Conservation (phyloP, 805 yeast genomes). For the Kodamaea kaohsiungensis region DNA sequence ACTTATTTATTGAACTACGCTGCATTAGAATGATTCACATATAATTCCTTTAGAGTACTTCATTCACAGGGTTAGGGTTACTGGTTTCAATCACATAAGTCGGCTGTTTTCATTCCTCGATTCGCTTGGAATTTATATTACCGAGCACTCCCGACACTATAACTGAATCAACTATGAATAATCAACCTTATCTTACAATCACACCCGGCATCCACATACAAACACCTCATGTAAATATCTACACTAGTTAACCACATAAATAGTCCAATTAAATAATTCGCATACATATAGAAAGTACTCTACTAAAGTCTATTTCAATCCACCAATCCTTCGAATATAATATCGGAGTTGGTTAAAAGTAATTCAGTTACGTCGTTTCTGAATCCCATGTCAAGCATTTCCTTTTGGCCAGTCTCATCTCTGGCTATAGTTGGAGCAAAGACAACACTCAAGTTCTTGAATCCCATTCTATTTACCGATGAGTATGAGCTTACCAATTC, state of each 20-base stretch:
- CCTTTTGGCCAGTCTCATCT: constrained; percentile 76
- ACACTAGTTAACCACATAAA: not conserved
- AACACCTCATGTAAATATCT: not conserved
- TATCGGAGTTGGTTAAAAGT: constrained; percentile 51
- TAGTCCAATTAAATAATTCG: not conserved
- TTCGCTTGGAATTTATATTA: too few relatives aligned
- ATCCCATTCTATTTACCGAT: constrained; percentile 73
- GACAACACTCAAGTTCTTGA: constrained; percentile 81
- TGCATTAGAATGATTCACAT: too few relatives aligned
- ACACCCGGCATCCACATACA: too few relatives aligned
- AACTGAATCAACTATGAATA: too few relatives aligned
- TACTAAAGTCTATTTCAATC: not conserved
- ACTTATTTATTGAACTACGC: too few relatives aligned
- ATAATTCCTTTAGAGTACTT: too few relatives aligned
- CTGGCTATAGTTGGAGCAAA: constrained; percentile 92
- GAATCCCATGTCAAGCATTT: constrained; percentile 79
- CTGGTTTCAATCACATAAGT: too few relatives aligned
- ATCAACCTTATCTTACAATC: too few relatives aligned
- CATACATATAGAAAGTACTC: not conserved
- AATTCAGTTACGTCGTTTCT: constrained; percentile 79
- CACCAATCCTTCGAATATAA: constrained; percentile 28
- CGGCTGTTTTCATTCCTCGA: too few relatives aligned
- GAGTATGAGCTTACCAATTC: constrained; percentile 54
- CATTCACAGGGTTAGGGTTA: too few relatives aligned
- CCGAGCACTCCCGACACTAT: too few relatives aligned